Conservation (phyloP, 208 protist genomes). For the Naegleria gruberi region DNA sequence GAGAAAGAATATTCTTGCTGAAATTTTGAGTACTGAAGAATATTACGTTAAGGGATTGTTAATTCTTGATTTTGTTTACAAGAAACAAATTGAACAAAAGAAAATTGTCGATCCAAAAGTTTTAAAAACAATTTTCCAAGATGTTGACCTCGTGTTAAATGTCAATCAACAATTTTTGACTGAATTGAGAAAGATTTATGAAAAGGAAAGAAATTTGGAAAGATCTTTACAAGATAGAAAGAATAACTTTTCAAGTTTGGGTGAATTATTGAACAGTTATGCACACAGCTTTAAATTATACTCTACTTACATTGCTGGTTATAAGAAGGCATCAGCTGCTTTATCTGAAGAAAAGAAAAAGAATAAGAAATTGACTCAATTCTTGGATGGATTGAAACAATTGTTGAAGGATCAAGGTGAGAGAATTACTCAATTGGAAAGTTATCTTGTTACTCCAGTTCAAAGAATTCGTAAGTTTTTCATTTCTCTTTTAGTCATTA, state of each 20-base stretch:
- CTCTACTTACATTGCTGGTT: neutral
- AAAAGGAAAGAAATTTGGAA: neutral
- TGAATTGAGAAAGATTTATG: neutral
- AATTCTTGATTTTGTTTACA: neutral
- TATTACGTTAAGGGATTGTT: neutral
- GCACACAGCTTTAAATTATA: neutral
- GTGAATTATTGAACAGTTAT: neutral
- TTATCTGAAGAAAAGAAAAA: neutral
- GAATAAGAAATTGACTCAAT: neutral
- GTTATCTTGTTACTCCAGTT: neutral
- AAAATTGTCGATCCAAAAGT: neutral
- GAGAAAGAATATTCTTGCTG: neutral
- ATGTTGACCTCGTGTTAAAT: neutral
- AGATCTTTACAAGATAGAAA: neutral
- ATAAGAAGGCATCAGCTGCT: neutral
- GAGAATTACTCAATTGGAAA: neutral
- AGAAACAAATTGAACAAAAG: neutral
- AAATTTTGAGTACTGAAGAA: neutral
- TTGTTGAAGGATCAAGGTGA: neutral
- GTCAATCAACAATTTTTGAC: neutral
- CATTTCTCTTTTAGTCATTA: neutral
- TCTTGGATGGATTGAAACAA: neutral
- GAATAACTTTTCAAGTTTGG: neutral
- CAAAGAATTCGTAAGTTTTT: neutral
- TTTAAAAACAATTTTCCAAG: neutral